Base-by-base conservation (phyloP, 2,329 filamentous ascomycete species). In the Tolypocladium nubicola region DNA sequence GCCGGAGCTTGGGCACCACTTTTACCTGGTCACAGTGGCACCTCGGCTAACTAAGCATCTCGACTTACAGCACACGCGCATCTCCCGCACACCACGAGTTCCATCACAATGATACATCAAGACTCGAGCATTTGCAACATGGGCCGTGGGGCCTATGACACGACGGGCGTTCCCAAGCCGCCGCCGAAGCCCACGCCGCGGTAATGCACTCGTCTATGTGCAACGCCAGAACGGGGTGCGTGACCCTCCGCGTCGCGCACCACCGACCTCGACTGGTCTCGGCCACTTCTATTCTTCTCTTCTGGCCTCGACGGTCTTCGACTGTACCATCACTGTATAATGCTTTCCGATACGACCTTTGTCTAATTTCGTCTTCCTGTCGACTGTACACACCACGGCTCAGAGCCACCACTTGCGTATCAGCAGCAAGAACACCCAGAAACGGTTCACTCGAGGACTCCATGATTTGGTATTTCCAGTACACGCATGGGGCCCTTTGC, bases 141-240 rank as follows among this genome's bases (percentile, higher is more conserved):
- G 75, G 78, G 75, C 60, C 73, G 78, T 58, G 77, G 78, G 58
- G 77, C 76, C 61, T 80, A 80, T 64, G 78, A 80, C 62, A 78
- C 76, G 61, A 79, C 77, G 30, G 76, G 76, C 52, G 70, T 79
- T 30, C 70, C 72, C 58, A 79, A 79, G 69, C 77, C 77, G 57
- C 72, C 73, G 35, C 74, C 73, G 56, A 71, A 70, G 54, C 73
- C 73, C 55, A 71, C 73, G 66, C 72, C 71, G 57, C 69, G 63
- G 64, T 75, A 70, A 72, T 60, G 54, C 53, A 57, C 47, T 55
- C 56, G 16, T 59, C 50, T 30, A 38, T n/a, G 4, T 50, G 26
- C 19, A 35, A 33, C 19, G 14, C 13, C 43, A 37, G 21, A 23
- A 35, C 3, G 11, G 9, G 4, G 4, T 30, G 35, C 43, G 9